These are phyloP conservation scores for Salix dunnii DNA, from an alignment of 345 rosid species.

Conservation along the genomic window DNA sequence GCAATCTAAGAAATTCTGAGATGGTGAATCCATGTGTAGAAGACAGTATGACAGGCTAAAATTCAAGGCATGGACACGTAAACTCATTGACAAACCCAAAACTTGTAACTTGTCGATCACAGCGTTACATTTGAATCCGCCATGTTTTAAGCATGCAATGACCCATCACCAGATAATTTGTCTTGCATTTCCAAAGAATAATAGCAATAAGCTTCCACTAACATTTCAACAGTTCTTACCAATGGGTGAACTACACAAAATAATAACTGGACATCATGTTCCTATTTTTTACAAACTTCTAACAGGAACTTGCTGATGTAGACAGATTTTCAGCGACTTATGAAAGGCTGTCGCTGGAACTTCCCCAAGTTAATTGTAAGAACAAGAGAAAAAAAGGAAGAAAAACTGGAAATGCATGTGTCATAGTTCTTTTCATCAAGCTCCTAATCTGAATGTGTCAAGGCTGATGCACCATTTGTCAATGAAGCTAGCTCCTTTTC, in stretches of 20 bases:
- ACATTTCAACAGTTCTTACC: slow-evolving; percentile 6
- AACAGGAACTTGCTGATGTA: slow-evolving; percentile 18
- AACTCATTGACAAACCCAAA: not conserved
- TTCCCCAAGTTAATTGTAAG: slow-evolving; percentile 8
- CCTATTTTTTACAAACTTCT: slow-evolving; percentile 34
- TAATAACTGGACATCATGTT: slow-evolving; percentile 15
- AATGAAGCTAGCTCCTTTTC: slow-evolving; percentile 51
- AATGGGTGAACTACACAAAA: slow-evolving; percentile 3
- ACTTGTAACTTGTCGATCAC: not conserved
- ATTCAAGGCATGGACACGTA: not conserved
- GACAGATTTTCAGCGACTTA: not conserved
- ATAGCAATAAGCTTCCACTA: slow-evolving; percentile 2
- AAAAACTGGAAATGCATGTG: not conserved
- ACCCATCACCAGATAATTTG: slow-evolving; percentile 6
- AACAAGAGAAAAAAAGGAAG: not conserved
- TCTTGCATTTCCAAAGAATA: slow-evolving; percentile 25
- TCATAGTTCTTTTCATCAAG: slow-evolving; percentile 5
- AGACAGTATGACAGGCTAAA: not conserved
- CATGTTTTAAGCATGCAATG: not conserved
- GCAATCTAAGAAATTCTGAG: not conserved
- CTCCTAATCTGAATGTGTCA: slow-evolving; percentile 39
- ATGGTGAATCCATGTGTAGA: not conserved
- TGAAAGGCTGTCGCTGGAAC: not conserved
- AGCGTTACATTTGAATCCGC: not conserved
- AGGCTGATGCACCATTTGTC: slow-evolving; percentile 19